These are phyloP conservation scores for Lasiodiplodia citricola DNA, from an alignment of 2,329 filamentous ascomycete genomes.

Conservation along the genomic window DNA sequence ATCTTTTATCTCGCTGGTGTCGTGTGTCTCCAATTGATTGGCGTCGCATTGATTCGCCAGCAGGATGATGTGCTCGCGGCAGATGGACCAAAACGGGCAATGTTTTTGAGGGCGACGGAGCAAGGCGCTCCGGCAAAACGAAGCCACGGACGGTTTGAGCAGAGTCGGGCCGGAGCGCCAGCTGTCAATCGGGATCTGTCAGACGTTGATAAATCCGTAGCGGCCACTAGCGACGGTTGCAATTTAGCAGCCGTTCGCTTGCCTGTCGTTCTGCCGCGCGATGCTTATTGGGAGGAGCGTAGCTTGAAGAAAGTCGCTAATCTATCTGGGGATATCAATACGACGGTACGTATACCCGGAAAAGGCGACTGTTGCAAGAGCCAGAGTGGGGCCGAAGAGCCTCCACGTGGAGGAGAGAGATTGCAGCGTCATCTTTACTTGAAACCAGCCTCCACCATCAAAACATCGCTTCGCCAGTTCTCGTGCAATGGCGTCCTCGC, in stretches of 20 bases:
- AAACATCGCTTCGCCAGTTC: neutral
- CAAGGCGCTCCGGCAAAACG: neutral
- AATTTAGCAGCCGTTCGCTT: neutral
- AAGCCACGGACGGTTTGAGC: neutral
- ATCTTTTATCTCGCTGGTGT: neutral
- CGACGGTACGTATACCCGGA: neutral
- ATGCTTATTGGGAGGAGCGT: neutral
- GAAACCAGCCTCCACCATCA: constrained; percentile 7
- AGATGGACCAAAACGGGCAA: neutral
- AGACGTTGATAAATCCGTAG: neutral
- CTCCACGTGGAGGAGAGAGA: constrained; percentile 1
- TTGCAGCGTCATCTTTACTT: neutral
- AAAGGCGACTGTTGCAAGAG: neutral
- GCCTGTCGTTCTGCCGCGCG: neutral
- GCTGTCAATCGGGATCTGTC: neutral
- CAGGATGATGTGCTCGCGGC: neutral
- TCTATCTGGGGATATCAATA: constrained; percentile 6
- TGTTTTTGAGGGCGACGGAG: neutral
- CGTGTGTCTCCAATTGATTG: neutral
- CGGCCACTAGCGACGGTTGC: neutral
- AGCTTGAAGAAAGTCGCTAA: neutral
- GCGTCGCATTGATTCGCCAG: neutral
- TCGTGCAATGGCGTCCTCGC: neutral
- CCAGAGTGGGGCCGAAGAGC: neutral
- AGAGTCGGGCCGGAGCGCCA: constrained; percentile 3